Base-by-base conservation (phyloP, 2,329 filamentous ascomycete species). In the Aspergillus sergii region DNA sequence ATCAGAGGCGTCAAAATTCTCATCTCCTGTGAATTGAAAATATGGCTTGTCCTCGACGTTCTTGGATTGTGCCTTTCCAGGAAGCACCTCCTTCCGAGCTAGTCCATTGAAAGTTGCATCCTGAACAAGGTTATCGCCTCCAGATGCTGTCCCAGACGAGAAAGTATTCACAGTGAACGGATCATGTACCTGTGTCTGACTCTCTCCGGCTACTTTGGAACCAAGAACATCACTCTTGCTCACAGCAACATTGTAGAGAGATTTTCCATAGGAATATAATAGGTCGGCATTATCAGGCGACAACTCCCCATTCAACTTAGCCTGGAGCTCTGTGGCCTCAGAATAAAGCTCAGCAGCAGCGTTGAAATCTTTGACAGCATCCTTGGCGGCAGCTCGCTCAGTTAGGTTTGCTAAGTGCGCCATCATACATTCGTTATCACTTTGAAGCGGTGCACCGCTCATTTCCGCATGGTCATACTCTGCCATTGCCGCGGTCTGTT, bases 191-290 rank as follows among this genome's bases (percentile, higher is more conserved):
- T 79, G 88, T 79, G 73, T 85, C 80, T 75, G 86, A 77, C 83
- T 81, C 51, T 84, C 83, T 2, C 84, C 81, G 16, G 86, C 85
- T 23, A 94, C 91, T 73, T 91, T 91, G 39, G 91, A 92, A 62
- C 95, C 95, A 41, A 99, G 84, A 28, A 99, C 94, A 74, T 98
- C 94, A 75, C 93, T 97, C 79, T 96, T 97, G 77, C 88, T 90
- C 76, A 98, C 91, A 34, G 94, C 95, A 64, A 98, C 91, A 77
- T 94, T 94, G 84, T 96, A 98, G 23, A 99, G 83, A 61, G 93
- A 93, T 75, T 94, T 92, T 16, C 95, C 95, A 79, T 99, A 99
- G 67, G 93, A 87, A 78, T 96, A 99, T 23, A 98, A 87, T 54
- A 99, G 87, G 76, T 98, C 94, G 57, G 94, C 94, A 72, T 99